Percentiles rank a stretch among this genome's conserved stretches.
phyloP scores from a whole-genome alignment of 805 yeast genomes.

The Saccharomycopsis fodiens region DNA sequence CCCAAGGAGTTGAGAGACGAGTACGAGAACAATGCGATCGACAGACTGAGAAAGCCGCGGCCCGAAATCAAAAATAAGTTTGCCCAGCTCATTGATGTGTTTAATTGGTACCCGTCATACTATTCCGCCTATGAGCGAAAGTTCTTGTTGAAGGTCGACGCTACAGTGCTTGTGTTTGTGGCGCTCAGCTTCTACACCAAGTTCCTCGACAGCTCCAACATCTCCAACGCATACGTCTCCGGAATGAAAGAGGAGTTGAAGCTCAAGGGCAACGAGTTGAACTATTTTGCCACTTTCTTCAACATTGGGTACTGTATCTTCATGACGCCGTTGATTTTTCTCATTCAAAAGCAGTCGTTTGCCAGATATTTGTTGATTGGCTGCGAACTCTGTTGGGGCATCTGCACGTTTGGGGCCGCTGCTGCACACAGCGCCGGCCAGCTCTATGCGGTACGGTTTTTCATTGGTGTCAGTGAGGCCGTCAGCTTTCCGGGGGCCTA shows the following conservation, averaged over 20 bases:
- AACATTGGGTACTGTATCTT: conserved; percentile 27
- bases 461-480: conserved; percentile 41
- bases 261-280: conserved; percentile 24
- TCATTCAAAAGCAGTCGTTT: conserved; percentile 25
- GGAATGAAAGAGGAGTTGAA: conserved; percentile 32
- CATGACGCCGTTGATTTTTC: conserved; percentile 27
- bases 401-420: conserved; percentile 17
- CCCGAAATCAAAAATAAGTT: neutral
- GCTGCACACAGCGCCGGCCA: conserved; percentile 26
- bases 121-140: conserved; percentile 20
- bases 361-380: conserved; percentile 12
- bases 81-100: conserved; percentile 1
- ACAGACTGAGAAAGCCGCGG: neutral
- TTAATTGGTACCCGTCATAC: conserved; percentile 5
- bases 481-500: conserved; percentile 36
- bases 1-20: neutral
- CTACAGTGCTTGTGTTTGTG: conserved; percentile 2
- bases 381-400: conserved; percentile 19
- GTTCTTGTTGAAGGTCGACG: conserved; percentile 8
- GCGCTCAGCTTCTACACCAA: conserved; percentile 21
- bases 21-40: neutral
- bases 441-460: conserved; percentile 40
- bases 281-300: conserved; percentile 22
- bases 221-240: conserved; percentile 37
- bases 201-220: conserved; percentile 31